Evolutionary conservation across 371 early-diverging fungal species (phyloP).

Genomic region (Blastocladiella emersonii): DNA sequence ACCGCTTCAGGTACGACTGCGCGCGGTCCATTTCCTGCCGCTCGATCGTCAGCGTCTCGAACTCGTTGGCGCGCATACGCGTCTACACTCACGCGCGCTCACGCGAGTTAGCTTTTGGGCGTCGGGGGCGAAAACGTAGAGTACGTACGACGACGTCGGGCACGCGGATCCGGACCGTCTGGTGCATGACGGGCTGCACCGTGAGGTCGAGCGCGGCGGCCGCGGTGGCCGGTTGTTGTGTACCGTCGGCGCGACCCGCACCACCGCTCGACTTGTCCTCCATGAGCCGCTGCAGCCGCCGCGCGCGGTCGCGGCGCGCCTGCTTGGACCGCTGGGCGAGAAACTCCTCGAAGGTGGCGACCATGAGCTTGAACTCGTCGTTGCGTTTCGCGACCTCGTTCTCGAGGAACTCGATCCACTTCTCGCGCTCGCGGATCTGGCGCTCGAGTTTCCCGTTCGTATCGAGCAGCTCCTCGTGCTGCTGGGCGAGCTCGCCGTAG

Average conservation of each 20-base stretch:
- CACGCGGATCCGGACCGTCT: background rate
- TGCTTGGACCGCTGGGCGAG: constrained; percentile 22
- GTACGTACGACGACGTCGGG: background rate
- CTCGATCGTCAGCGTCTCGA: background rate
- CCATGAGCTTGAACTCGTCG: constrained; percentile 30
- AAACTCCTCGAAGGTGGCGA: constrained; percentile 34
- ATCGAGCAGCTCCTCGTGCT: constrained; percentile 20
- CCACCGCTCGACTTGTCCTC: background rate
- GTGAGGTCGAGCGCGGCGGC: background rate
- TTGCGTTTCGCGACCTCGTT: constrained; percentile 27
- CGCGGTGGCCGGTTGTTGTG: too few relatives aligned
- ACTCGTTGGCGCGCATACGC: background rate
- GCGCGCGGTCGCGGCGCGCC: constrained; percentile 18
- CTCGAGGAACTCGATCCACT: constrained; percentile 29
- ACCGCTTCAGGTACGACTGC: constrained; percentile 27
- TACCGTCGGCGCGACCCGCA: background rate
- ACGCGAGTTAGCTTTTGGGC: background rate
- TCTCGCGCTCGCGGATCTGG: constrained; percentile 27
- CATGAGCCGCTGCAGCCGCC: background rate
- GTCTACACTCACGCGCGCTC: background rate
- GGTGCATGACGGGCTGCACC: background rate
- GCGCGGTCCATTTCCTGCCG: constrained; percentile 29
- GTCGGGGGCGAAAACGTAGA: too few relatives aligned
- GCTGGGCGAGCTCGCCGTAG: constrained; percentile 9
- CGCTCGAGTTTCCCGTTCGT: constrained; percentile 23